Base-by-base conservation (phyloP, 2,329 filamentous ascomycete species). In the Didymella exigua region DNA sequence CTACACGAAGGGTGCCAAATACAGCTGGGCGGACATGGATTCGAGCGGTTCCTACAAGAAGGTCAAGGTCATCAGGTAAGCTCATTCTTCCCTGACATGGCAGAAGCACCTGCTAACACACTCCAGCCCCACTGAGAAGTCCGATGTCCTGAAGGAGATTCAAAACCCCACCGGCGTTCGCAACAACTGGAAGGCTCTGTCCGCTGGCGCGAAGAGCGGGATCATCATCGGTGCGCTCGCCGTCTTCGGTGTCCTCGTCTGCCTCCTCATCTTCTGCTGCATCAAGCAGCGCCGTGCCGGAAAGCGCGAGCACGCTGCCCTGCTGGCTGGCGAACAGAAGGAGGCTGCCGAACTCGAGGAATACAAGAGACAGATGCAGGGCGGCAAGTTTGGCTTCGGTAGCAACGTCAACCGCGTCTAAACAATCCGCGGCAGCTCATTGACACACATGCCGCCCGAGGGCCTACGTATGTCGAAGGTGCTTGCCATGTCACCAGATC, bases 1-100 rank as follows among this genome's bases (percentile, higher is more conserved):
- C 75, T 84, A 83, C 67, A 83, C 79, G 44, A 84, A 86, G 0
- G 80, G 77, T 41, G 84, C 84, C 63, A 83, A 85, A 63, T 93
- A 92, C 70, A 57, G 54, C 45, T 91, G 85, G 61, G 88, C 89
- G 67, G 77, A 77, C 43, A 66, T 66, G 63, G 68, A 71, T 36
- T 50, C 54, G 33, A 78, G 81, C 1, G 89, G 89, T 46, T 78
- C 75, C 48, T 89, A 80, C 78, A 65, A 87, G 65, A 81, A 79
- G 71, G 82, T 84, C 70, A 77, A 81, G 66, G 67, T 78, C 29
- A 68, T 76, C 56, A 67, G 70, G 77, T 78, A 75, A 50, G 76
- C 71, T 13, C 21, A 10, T 4, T 9, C 13, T 24, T 34, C 9
- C 7, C 5, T 14, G 16, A 18, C 3, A 9, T n/a, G 21, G 1